Conservation (phyloP, 2,329 filamentous ascomycete genomes). For the Fusarium goolgardi region DNA sequence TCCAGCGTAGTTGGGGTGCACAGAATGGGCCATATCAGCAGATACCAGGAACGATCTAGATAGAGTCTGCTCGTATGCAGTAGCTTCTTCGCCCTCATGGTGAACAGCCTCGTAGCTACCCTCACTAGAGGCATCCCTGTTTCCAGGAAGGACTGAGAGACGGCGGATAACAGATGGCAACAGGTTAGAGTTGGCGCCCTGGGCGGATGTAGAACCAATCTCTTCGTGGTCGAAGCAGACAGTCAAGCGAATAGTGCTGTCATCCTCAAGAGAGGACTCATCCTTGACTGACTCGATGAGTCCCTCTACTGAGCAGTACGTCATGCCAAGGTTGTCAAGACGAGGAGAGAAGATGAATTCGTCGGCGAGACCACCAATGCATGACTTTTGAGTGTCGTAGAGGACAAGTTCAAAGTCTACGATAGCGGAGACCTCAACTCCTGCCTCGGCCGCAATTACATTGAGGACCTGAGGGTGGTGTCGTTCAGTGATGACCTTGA, state of each 20-base stretch:
- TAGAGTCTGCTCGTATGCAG: constrained; percentile 93
- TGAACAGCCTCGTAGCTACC: constrained; percentile 66
- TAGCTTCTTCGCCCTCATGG: constrained; percentile 73
- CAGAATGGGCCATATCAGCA: constrained; percentile 96
- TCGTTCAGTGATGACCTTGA: constrained; percentile 81
- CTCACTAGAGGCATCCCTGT: constrained; percentile 74
- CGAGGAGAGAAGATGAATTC: constrained; percentile 97
- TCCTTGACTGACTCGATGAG: constrained; percentile 81
- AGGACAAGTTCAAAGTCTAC: constrained; percentile 97
- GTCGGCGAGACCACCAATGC: constrained; percentile 88
- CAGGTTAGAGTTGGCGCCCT: constrained; percentile 93
- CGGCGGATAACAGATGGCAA: constrained; percentile 88
- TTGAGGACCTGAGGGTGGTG: constrained; percentile 91
- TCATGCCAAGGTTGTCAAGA: constrained; percentile 96
- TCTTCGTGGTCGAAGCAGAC: constrained; percentile 98
- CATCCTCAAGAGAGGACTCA: constrained; percentile 74
- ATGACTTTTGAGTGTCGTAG: constrained; percentile 93
- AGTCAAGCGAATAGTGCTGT: constrained; percentile 87
- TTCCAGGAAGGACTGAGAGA: constrained; percentile 80
- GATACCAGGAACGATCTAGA: constrained; percentile 93
- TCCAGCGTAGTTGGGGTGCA: constrained; percentile 92
- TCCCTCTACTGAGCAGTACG: constrained; percentile 88
- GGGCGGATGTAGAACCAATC: constrained; percentile 90
- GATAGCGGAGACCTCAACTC: constrained; percentile 75
- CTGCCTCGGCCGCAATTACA: constrained; percentile 83